Conservation (phyloP, 345 rosid genomes). For the Cochlearia excelsa region DNA sequence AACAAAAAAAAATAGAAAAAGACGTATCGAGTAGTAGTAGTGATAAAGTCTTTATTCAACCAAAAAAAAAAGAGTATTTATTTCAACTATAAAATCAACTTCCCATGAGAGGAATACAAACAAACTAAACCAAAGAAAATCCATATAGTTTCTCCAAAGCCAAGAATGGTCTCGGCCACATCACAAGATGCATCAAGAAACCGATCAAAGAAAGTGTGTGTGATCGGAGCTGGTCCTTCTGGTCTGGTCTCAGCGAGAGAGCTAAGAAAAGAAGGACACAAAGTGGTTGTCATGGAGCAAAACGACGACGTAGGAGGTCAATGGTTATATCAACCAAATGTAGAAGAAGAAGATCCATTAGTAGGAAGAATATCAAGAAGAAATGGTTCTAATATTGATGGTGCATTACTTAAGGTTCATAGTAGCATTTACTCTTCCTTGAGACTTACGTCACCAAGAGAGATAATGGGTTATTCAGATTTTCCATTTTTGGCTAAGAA, state of each 20-base stretch:
- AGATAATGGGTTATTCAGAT: conserved; percentile 86
- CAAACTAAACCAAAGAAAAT: conserved; percentile 1
- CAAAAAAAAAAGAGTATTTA: no score
- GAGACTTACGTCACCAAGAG: conserved; percentile 71
- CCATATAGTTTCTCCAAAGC: conserved; percentile 16
- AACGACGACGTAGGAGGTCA: conserved; percentile 89
- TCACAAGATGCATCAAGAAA: conserved; percentile 21
- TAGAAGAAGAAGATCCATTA: conserved; percentile 52
- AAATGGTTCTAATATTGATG: conserved; percentile 20
- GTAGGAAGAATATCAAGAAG: no score
- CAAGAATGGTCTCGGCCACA: conserved; percentile 29
- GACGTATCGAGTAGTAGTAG: conserved; percentile 36
- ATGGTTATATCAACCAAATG: conserved; percentile 69
- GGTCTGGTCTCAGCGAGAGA: conserved; percentile 89
- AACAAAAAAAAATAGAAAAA: no score
- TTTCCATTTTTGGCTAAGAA: conserved; percentile 76
- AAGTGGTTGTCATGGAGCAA: conserved; percentile 72
- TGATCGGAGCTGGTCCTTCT: conserved; percentile 94
- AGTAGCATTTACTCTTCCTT: conserved; percentile 86
- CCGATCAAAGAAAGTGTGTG: conserved; percentile 61
- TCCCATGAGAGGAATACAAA: conserved; percentile 16
- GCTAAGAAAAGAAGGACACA: conserved; percentile 79
- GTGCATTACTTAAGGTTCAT: conserved; percentile 54
- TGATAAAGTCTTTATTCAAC: conserved; percentile 33
- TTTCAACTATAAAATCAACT: conserved; percentile 28